Conservation (phyloP, 768 basidiomycete species). For the Macrolepiota dolichaula region DNA sequence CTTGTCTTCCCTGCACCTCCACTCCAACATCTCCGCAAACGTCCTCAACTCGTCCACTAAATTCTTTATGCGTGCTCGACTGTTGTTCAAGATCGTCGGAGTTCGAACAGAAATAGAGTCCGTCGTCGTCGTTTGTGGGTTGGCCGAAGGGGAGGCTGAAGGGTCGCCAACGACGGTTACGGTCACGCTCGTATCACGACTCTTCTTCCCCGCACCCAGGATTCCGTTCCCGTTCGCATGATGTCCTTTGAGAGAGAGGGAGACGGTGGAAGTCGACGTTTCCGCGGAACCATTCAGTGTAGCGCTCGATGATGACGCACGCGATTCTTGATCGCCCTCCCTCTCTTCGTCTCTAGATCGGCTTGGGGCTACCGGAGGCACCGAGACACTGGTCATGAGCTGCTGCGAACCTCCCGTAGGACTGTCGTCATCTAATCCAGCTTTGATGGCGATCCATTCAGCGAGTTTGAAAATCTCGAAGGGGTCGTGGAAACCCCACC, state of each 20-base stretch:
- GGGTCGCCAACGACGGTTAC: conserved; percentile 13
- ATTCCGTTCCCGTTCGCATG: neutral
- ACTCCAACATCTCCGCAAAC: conserved; percentile 59
- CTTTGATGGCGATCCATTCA: conserved; percentile 58
- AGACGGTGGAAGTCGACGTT: conserved; percentile 4
- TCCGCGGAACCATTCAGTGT: conserved; percentile 6
- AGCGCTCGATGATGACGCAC: conserved; percentile 14
- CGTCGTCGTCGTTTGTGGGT: neutral
- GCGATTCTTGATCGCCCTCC: neutral
- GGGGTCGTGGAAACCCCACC: conserved; percentile 76
- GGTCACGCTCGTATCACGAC: conserved; percentile 9
- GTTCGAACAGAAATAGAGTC: too few relatives aligned
- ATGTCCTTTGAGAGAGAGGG: conserved; percentile 9
- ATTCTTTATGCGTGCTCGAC: conserved; percentile 27
- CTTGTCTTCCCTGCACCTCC: conserved; percentile 44
- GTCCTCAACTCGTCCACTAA: conserved; percentile 55
- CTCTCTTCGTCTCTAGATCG: neutral
- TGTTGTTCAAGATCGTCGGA: neutral
- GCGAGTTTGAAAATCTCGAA: conserved; percentile 62
- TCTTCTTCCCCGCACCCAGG: neutral
- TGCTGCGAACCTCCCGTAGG: too few relatives aligned
- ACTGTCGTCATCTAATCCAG: conserved; percentile 34
- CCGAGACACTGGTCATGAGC: neutral
- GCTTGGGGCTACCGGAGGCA: too few relatives aligned
- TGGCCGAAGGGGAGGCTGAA: neutral